A percentile compares a stretch with the other conserved stretches of the same genome.
Conservation (phyloP, 371 early-diverging fungal species). For the Mucor irregularis region DNA sequence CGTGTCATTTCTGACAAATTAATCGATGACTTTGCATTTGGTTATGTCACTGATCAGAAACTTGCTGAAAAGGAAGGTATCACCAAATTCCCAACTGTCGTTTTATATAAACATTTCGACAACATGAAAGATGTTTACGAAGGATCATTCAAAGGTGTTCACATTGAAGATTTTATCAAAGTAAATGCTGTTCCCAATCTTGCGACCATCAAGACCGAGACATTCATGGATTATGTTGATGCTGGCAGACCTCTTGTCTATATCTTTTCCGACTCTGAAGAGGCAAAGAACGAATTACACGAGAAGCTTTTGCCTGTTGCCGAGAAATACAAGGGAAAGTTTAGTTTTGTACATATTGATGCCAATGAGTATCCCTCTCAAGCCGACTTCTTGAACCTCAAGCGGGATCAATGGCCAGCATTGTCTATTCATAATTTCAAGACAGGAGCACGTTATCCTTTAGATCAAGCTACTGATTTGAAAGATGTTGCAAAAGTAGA, state of each 20-base stretch:
- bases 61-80: conserved; percentile 31
- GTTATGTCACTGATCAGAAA: conserved; percentile 53
- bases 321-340: conserved; percentile 69
- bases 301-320: conserved; percentile 63
- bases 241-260: conserved; percentile 82
- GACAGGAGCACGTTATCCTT: conserved; percentile 69
- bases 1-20: conserved; percentile 61
- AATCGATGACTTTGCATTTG: conserved; percentile 80
- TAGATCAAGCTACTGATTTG: conserved; percentile 61
- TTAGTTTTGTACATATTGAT: conserved; percentile 82
- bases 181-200: conserved; percentile 73
- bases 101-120: conserved; percentile 69
- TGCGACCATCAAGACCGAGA: conserved; percentile 78
- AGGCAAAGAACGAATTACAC: conserved; percentile 51
- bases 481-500: conserved; percentile 41
- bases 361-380: conserved; percentile 74
- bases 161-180: conserved; percentile 55
- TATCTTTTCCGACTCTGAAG: conserved; percentile 69
- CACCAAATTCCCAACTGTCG: conserved; percentile 48
- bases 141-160: conserved; percentile 41
- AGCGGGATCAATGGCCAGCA: conserved; percentile 78
- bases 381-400: conserved; percentile 73
- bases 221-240: conserved; percentile 75
- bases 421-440: conserved; percentile 76
- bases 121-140: conserved; percentile 59